Base-by-base conservation (phyloP, 495 filamentous ascomycete genomes). In the Tetracladium marchalianum region DNA sequence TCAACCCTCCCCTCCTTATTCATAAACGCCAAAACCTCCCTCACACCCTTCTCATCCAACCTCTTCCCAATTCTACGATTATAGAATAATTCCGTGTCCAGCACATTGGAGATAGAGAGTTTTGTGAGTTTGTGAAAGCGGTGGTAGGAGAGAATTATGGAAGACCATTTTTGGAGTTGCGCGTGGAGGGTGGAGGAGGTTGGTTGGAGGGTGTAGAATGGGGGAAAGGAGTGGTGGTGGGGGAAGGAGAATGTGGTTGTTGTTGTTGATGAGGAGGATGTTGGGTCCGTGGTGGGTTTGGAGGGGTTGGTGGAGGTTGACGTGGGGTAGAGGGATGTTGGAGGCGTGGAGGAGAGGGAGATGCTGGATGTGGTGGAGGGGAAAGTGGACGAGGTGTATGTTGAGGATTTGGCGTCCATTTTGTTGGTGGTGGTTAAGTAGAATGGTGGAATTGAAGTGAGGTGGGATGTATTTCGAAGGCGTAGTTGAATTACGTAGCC, bases 81-180 rank as follows among this genome's bases (percentile, higher is more conserved):
- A 55, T 59, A 41, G 66, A 84, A 84, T 5, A 76, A 63, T 19
- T 63, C 61, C 13, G 58, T 55, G 12, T 60, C 71, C 9, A 83
- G 58, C 2, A 77, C 73, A 15, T 84, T 69, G 34, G 75, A 64
- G 11, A 92, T 66, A 2, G 79, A 68, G 24, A 96, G 73, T 27
- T 76, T 75, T 70, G 76, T 93, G 55, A 85, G 59, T 35, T 73
- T 78, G 65, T 90, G 76, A 61, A 82, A 72, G 0, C 78, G 76
- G 62, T 85, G 89, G 81, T 92, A 98, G 55, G 80, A 55, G 47
- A 84, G 86, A 56, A 98, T 80, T 13, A 95, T 76, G n/a, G 76
- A 59, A 35, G 83, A 80, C 92, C 92, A 98, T 67, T 84, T 85
- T 31, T 72, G 64, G 43, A 88, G 78, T 61, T 97, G 92, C 17